A percentile compares a stretch with the other conserved stretches of the same genome.
Evolutionary conservation across 495 filamentous ascomycete genomes (phyloP).

Genomic region (Xylaria grammica): DNA sequence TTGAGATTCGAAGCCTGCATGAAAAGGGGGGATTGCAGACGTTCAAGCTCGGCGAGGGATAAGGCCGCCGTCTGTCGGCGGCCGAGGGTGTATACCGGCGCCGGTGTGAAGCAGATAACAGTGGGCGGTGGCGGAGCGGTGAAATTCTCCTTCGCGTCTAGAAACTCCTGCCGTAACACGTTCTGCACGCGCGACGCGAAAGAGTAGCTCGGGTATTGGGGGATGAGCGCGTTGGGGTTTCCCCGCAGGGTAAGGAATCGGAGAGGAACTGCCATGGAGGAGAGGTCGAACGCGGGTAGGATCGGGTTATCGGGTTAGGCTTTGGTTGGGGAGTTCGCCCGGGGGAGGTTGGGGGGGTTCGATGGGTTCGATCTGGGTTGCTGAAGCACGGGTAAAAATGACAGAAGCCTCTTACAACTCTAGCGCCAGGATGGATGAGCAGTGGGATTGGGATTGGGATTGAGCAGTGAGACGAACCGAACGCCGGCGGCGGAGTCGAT

Average conservation of each 20-base stretch:
- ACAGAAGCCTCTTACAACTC: too few species aligned
- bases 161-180: conserved; percentile 47
- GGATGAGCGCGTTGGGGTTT: conserved; percentile 47
- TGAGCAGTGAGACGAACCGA: too few species aligned
- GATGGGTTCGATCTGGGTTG: not conserved
- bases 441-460: too few species aligned
- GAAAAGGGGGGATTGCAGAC: conserved; percentile 47
- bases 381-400: not conserved
- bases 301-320: too few species aligned
- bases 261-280: conserved; percentile 47
- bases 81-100: conserved; percentile 88
- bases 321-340: too few species aligned
- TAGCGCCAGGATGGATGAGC: too few species aligned
- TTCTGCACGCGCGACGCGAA: conserved; percentile 49
- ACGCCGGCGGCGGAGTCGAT: too few species aligned
- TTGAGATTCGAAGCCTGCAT: conserved; percentile 39
- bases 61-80: conserved; percentile 72
- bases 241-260: conserved; percentile 73
- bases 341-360: too few species aligned
- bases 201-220: conserved; percentile 42
- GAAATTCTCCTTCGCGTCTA: conserved; percentile 49
- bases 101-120: conserved; percentile 81
- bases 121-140: conserved; percentile 62
- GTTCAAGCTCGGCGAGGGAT: conserved; percentile 49
- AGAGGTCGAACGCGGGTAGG: not conserved